Base-by-base conservation (phyloP, 2,329 filamentous ascomycete species). In the Thelonectria discophora region DNA sequence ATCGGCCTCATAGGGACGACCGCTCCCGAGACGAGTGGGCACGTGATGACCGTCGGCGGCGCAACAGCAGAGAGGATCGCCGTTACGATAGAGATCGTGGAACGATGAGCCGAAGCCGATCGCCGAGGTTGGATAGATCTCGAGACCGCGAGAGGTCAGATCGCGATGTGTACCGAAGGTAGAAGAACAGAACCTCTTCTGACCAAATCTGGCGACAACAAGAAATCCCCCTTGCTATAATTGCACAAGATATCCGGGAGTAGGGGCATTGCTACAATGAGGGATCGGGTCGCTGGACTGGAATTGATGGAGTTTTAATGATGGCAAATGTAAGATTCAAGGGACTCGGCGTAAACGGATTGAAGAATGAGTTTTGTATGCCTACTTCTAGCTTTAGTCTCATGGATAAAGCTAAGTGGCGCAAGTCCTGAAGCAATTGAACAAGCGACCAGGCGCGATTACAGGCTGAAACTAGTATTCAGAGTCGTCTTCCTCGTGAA, bases 401-500 rank as follows among this genome's bases (percentile, higher is more conserved):
- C 45, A 45, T 12, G 37, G 45, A 55, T 18, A 42, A 17, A 40
- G 52, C 21, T 17, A 42, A 24, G 32, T 40, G 32, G 39, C 57
- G 21, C 34, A 21, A 17, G 47, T 47, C 32, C 21, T 4, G 21
- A 24, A 24, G 21, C 27, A 8, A 30, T 5, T 30, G 27, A 30
- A 30, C 5, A 24, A 24, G 21, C 21, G 27, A 30, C 27, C 27
- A 30, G 27, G 27, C 4, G 27, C 9, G 34, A 15, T 12, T 37
- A 8, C 32, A 11, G 32, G 8, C 32, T 34, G 5, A 9, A 13
- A 34, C 34, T 37, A 64, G 46, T 54, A 72, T 42, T 82, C 83
- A 20, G 82, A 86, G 68, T 82, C 82, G 72, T 90, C 89, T 53
- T 90, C 88, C 73, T 92, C 90, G 59, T 90, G 82, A 64, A 93